Evolutionary conservation across 2,329 filamentous ascomycete species (phyloP), one percentile per base, ranked within the genome.

Genomic region (Microcera coccophila): DNA sequence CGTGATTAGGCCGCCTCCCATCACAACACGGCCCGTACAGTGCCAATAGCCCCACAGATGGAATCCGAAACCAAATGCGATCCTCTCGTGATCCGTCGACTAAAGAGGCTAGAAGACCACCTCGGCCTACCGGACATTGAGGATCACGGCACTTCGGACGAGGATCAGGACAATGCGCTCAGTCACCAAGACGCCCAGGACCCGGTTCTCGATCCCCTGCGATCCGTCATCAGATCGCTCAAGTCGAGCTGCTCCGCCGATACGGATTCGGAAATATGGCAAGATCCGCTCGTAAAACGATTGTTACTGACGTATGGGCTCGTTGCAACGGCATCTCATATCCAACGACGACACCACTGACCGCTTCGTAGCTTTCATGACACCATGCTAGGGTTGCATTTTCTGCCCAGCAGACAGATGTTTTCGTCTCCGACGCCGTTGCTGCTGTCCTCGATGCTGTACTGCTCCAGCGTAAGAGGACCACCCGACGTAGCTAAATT

Each of bases 321-420:
- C 31, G 8, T 5, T 32, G 7, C 7, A 14, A 32, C 11, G 15
- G 8, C 11, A 32, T 32, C n/a, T 32, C 8, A 16, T 16, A 7
- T 7, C 12, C 12, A 26, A 7, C 12, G 22, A 26, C 22, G 7
- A n/a, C n/a, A 7, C 22, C 22, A 26, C 22, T 32, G 29, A 28
- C 24, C 24, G 8, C 24, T 28, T 32, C 15, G 15, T 34, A 71
- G 66, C 4, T 72, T 72, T 38, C 65, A 73, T 42, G 65, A 69
- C 22, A 67, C 62, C 24, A 70, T 71, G 62, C 68, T 67, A 0
- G 67, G 67, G 1, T 50, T 73, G 3, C 70, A 72, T 45, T 73
- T 72, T 38, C 59, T 72, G 10, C 68, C 70, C 0, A 63, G 60
- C 16, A 70, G 66, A 22, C 65, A 68, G 48, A 67, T 58, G 0